Conservation (phyloP, 2,329 filamentous ascomycete species). For the Triangularia verruculosa region DNA sequence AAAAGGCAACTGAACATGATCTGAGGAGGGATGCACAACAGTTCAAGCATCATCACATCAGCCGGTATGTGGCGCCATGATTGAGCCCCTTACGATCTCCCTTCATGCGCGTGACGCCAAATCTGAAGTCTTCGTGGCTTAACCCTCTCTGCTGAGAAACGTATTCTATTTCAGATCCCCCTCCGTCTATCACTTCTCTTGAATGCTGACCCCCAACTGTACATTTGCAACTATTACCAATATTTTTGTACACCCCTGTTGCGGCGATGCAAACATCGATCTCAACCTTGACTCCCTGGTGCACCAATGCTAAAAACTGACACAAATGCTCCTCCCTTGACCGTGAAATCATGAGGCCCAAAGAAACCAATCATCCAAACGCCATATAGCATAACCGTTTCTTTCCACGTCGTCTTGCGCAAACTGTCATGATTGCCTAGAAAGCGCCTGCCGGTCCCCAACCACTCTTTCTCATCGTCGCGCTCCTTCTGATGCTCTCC, state of each 20-base stretch:
- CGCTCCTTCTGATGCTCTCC: constrained; percentile 84
- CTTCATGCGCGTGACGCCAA: neutral
- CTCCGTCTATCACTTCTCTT: neutral
- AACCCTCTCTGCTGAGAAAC: neutral
- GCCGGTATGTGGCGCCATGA: neutral
- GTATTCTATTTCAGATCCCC: neutral
- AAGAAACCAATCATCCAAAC: neutral
- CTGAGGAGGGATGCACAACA: neutral
- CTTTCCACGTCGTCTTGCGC: neutral
- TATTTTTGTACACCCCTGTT: neutral
- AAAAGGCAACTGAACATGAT: neutral
- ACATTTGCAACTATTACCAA: neutral
- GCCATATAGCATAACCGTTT: neutral
- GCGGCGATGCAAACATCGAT: neutral
- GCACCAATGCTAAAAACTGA: neutral
- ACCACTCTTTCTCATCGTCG: constrained; percentile 55
- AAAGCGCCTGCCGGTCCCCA: constrained; percentile 16
- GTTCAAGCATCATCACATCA: neutral
- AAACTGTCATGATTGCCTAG: neutral
- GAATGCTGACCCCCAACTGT: neutral
- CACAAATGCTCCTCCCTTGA: neutral
- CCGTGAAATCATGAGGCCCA: neutral
- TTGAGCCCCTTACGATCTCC: neutral
- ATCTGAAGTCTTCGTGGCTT: neutral
- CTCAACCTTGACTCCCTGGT: neutral